These are phyloP conservation scores for Chrysanthemum makinoi DNA, from an alignment of 129 eudicot species.

Conservation along the genomic window DNA sequence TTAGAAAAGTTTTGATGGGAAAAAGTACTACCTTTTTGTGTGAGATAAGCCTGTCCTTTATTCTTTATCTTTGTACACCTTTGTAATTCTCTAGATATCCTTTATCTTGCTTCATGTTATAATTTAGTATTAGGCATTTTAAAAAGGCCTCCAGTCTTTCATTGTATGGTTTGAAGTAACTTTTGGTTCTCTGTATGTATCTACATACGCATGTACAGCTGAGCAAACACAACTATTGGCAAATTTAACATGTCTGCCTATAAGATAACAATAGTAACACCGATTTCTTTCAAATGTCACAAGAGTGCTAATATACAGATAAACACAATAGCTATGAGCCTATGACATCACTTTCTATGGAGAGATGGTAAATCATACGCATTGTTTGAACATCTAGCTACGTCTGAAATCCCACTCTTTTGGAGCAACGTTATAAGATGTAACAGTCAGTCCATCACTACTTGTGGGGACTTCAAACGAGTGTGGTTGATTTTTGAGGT, in stretches of 20 bases:
- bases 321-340: not conserved
- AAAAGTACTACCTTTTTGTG: too few relatives aligned
- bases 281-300: not conserved
- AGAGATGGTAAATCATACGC: too few relatives aligned
- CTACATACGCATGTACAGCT: not conserved
- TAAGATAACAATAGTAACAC: not conserved
- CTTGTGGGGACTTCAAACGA: slow-evolving; percentile 69
- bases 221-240: not conserved
- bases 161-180: not conserved
- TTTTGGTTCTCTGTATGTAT: not conserved
- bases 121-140: too few relatives aligned
- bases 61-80: too few relatives aligned
- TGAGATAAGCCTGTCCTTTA: too few relatives aligned
- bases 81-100: too few relatives aligned
- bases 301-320: not conserved
- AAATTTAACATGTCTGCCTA: not conserved
- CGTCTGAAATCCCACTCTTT: slow-evolving; percentile 79
- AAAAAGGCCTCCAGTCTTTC: too few relatives aligned
- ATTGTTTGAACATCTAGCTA: slow-evolving; percentile 26
- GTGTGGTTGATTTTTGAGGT: slow-evolving; percentile 71
- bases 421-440: slow-evolving; percentile 77
- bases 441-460: slow-evolving; percentile 65
- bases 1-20: too few relatives aligned
- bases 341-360: slow-evolving; percentile 39
- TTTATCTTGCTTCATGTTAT: too few relatives aligned